Base-by-base conservation (phyloP, 2,329 filamentous ascomycete species). In the Elsinoe fawcettii region DNA sequence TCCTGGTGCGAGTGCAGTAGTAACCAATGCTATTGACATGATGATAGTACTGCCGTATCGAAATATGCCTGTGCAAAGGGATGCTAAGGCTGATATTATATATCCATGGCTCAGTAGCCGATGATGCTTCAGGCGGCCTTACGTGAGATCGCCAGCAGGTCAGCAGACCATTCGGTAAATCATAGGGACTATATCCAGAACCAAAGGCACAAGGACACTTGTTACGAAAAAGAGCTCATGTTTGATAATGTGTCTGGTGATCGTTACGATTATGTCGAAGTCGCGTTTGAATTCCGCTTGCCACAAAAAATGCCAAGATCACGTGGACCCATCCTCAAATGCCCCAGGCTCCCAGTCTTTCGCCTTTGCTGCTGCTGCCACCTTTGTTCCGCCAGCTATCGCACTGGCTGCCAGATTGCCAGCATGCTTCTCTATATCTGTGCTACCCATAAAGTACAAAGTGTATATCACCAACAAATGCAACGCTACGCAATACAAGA, bases 401-500 rank as follows among this genome's bases (percentile, higher is more conserved):
- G 61, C 60, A 53, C 55, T 61, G 58, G 79, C 76, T 49, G 81
- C 78, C 55, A 85, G 71, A 61, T 78, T 75, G 63, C 77, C 80
- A 47, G 79, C 78, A 66, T 86, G 81, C 64, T 78, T 75, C 67
- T 85, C 84, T 32, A 83, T 79, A 65, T 89, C 83, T 27, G 77
- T 75, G 2, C 82, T 81, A 59, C 88, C 88, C 67, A 90, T 83
- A 82, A 85, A 91, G 73, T 92, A 97, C 60, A 97, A 75, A 71
- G 90, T 87, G 63, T 86, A 77, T 67, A 99, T 93, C 2, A 97
- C 85, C 49, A 99, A 74, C 44, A 96, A 67, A 74, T 99, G 93
- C 63, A 99, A 77, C 32, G 85, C 89, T 34, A 96, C 76, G 70
- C 92, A 95, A 71, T 99, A 99, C 9, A 82, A 84, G 0, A 91